phyloP scores from a whole-genome alignment of 1,284 basidiomycete species.

The Cryptococcus sp. region DNA sequence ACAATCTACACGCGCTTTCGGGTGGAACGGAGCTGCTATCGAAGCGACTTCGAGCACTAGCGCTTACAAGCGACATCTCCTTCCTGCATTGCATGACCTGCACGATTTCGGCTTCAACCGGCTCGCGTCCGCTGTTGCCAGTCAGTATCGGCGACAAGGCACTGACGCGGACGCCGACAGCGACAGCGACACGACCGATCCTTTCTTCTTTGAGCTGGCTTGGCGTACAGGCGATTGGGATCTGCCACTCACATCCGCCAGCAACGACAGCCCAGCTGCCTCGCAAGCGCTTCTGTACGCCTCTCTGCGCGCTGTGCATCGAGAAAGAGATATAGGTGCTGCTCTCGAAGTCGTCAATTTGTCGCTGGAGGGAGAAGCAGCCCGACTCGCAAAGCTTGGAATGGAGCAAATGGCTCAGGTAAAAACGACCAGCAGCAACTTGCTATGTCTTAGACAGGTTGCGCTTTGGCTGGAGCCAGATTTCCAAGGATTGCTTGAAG shows the following conservation, averaged over 20 bases:
- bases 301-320: conserved; percentile 73
- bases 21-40: conserved; percentile 79
- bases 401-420: conserved; percentile 77
- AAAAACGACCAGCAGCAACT: conserved; percentile 64
- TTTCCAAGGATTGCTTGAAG: conserved; percentile 27
- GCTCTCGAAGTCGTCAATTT: conserved; percentile 60
- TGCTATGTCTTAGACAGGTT: conserved; percentile 78
- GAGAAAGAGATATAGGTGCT: conserved; percentile 63
- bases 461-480: conserved; percentile 37
- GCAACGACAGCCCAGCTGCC: conserved; percentile 48
- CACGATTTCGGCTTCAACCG: conserved; percentile 85
- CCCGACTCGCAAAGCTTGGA: conserved; percentile 65
- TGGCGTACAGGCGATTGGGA: conserved; percentile 95
- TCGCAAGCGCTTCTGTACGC: conserved; percentile 68
- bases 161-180: neutral
- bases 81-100: conserved; percentile 69
- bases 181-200: conserved; percentile 53
- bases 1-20: conserved; percentile 87
- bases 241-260: conserved; percentile 70
- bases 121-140: conserved; percentile 60
- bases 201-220: conserved; percentile 73
- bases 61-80: conserved; percentile 28
- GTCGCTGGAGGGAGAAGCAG: conserved; percentile 65
- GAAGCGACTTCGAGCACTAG: conserved; percentile 59
- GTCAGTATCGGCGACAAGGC: neutral